phyloP scores from a whole-genome alignment of 2,329 filamentous ascomycete genomes.

The Aspergillus luchuensis region DNA sequence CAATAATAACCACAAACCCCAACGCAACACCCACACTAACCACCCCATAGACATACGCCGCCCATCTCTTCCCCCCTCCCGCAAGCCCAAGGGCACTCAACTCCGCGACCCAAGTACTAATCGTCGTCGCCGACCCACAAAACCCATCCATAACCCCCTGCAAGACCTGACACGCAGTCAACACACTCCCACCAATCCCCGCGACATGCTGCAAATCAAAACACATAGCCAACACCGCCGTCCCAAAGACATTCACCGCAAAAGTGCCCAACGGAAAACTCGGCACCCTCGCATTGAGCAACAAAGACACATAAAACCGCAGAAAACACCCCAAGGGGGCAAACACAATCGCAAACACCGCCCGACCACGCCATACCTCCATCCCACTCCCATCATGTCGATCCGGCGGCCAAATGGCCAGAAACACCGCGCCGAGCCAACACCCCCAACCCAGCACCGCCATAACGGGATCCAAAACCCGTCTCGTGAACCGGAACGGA shows the following conservation, averaged over 20 bases:
- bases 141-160: slow-evolving; percentile 69
- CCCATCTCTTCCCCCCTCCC: slow-evolving; percentile 40
- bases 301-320: slow-evolving; percentile 71
- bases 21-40: slow-evolving; percentile 52
- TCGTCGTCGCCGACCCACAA: slow-evolving; percentile 66
- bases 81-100: slow-evolving; percentile 49
- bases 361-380: slow-evolving; percentile 73
- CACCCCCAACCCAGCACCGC: slow-evolving; percentile 69
- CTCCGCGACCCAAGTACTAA: slow-evolving; percentile 69
- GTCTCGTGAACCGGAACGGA: slow-evolving; percentile 59
- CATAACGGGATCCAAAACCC: slow-evolving; percentile 63
- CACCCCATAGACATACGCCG: slow-evolving; percentile 64
- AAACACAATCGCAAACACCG: slow-evolving; percentile 76
- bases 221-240: slow-evolving; percentile 70
- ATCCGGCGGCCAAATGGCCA: slow-evolving; percentile 72
- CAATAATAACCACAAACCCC: slow-evolving; percentile 54
- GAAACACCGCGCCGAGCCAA: slow-evolving; percentile 76
- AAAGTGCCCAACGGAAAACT: slow-evolving; percentile 87
- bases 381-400: slow-evolving; percentile 29
- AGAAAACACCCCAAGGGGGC: slow-evolving; percentile 76
- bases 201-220: slow-evolving; percentile 74
- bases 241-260: slow-evolving; percentile 75
- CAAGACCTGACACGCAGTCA: slow-evolving; percentile 66
- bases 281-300: slow-evolving; percentile 67
- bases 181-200: slow-evolving; percentile 47